Evolutionary conservation across 768 basidiomycete genomes (phyloP).

Genomic region (Trichaptum fuscoviolaceum): DNA sequence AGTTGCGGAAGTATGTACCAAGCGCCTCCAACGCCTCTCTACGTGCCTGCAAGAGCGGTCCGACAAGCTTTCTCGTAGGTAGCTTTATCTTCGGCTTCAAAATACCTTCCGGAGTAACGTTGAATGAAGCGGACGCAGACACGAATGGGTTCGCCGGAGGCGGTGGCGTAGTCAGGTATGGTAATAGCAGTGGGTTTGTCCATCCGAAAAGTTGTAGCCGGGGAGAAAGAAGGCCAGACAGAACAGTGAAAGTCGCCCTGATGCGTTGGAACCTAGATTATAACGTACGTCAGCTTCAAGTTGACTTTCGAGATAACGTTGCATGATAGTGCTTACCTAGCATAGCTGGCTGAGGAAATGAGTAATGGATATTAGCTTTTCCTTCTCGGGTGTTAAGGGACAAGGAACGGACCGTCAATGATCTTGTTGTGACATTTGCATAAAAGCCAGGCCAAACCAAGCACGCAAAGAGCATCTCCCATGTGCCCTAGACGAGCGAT

Average conservation of each 20-base stretch:
- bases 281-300: not conserved
- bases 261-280: constrained; percentile 25
- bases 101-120: not conserved
- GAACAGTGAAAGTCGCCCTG: constrained; percentile 32
- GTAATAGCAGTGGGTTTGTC: constrained; percentile 20
- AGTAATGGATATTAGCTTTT: constrained; percentile 1
- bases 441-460: constrained; percentile 28
- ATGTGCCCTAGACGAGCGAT: not conserved
- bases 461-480: constrained; percentile 8
- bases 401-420: constrained; percentile 27
- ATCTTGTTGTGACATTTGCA: constrained; percentile 43
- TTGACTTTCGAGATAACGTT: not conserved
- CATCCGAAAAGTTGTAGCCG: constrained; percentile 12
- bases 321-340: constrained; percentile 15
- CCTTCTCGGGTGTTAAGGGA: not conserved
- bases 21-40: constrained; percentile 20
- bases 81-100: constrained; percentile 17
- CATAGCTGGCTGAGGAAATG: constrained; percentile 20
- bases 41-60: constrained; percentile 29
- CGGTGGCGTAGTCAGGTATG: constrained; percentile 33
- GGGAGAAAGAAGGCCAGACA: constrained; percentile 30
- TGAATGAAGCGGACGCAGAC: constrained; percentile 15
- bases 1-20: not conserved
- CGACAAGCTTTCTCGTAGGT: constrained; percentile 23
- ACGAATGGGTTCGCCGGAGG: constrained; percentile 41